These are phyloP conservation scores for Datisca glomerata DNA, from an alignment of 306 rosid genomes.

Conservation along the genomic window DNA sequence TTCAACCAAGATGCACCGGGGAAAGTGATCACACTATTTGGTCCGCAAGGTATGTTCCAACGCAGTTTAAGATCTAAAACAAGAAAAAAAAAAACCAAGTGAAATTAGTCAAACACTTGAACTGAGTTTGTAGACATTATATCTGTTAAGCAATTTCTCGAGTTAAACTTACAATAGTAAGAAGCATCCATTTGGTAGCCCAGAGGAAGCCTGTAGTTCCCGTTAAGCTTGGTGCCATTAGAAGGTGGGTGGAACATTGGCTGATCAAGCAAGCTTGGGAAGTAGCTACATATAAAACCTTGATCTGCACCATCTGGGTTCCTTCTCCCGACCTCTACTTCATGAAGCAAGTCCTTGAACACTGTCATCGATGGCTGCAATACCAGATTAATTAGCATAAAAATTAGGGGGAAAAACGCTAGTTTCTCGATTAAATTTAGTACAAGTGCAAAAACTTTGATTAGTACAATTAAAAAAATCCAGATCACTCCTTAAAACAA, in stretches of 20 bases:
- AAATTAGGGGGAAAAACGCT: no score
- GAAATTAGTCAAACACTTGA: no score
- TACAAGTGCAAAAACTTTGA: no score
- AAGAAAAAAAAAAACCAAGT: no score
- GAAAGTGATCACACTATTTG: conserved; percentile 88
- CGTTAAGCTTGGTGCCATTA: conserved; percentile 61
- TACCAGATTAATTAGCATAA: background rate
- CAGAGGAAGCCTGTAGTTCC: conserved; percentile 77
- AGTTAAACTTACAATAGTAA: conserved; percentile 56
- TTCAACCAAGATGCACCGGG: conserved; percentile 92
- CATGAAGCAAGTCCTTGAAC: conserved; percentile 72
- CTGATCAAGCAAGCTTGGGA: conserved; percentile 70
- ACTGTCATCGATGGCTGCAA: conserved; percentile 74
- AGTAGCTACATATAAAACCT: conserved; percentile 88
- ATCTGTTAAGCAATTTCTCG: no score
- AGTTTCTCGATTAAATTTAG: no score
- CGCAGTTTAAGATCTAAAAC: conserved; percentile 62
- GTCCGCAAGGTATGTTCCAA: conserved; percentile 95
- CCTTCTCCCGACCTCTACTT: conserved; percentile 48
- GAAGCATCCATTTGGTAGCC: conserved; percentile 99
- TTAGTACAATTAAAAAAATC: no score
- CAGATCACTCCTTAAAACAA: no score
- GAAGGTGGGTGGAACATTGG: conserved; percentile 71
- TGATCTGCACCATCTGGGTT: conserved; percentile 98
- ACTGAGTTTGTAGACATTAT: no score